phyloP scores from a whole-genome alignment of 139 green algal species.

The Limnomonas spitsbergensis region DNA sequence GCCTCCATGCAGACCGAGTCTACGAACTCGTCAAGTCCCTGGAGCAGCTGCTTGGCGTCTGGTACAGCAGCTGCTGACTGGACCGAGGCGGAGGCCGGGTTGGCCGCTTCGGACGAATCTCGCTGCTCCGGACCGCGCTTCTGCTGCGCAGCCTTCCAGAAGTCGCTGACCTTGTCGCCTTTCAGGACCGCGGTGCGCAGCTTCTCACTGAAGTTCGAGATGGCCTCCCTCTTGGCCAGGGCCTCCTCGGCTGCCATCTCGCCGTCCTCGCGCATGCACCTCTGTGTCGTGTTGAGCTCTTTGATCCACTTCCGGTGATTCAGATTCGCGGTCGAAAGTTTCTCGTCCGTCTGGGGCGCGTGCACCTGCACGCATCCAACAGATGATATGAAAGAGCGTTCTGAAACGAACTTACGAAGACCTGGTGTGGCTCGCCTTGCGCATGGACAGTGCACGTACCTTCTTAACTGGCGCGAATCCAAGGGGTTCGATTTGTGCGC shows the following conservation, averaged over 20 bases:
- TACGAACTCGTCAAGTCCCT: too few relatives aligned
- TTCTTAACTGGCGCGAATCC: not conserved
- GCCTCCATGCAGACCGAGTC: too few relatives aligned
- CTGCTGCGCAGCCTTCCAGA: constrained; percentile 5
- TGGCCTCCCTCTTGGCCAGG: not conserved
- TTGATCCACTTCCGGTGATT: not conserved
- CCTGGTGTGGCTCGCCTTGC: not conserved
- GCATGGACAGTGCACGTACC: not conserved
- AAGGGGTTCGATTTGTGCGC: not conserved
- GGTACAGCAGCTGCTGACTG: too few relatives aligned
- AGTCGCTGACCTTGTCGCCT: constrained; percentile 5
- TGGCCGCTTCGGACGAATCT: not conserved
- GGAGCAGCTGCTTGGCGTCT: too few relatives aligned
- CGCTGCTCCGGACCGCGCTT: not conserved
- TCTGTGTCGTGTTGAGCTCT: not conserved
- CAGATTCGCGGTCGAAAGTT: not conserved
- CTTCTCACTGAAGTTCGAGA: constrained; percentile 6
- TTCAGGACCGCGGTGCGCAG: not conserved
- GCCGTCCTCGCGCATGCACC: not conserved
- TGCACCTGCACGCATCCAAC: too few relatives aligned
- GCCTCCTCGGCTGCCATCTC: not conserved
- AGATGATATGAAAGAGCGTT: too few relatives aligned
- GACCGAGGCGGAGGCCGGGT: too few relatives aligned
- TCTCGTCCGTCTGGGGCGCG: not conserved
- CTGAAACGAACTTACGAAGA: not conserved